Evolutionary conservation across 441 rosid species (phyloP).

Genomic region (Cnidoscolus chayamansa): DNA sequence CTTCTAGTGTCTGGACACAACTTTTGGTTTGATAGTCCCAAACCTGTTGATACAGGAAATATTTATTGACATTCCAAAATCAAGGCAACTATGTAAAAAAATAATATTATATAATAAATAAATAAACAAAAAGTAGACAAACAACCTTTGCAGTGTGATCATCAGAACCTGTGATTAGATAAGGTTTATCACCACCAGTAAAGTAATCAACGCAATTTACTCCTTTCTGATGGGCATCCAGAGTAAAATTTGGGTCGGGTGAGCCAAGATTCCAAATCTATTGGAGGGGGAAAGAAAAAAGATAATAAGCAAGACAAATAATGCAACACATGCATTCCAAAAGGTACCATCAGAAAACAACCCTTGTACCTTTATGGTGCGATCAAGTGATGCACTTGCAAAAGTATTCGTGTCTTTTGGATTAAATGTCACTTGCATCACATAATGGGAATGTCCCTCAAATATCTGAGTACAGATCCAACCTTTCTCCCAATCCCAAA

Average conservation of each 20-base stretch:
- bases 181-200: slow-evolving; percentile 86
- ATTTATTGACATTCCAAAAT: slow-evolving; percentile 20
- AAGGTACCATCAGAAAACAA: slow-evolving; percentile 9
- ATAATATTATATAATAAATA: not conserved
- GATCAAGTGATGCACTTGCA: slow-evolving; percentile 88
- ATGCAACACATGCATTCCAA: slow-evolving; percentile 8
- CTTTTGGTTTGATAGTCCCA: slow-evolving; percentile 83
- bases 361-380: slow-evolving; percentile 58
- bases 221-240: slow-evolving; percentile 93
- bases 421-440: slow-evolving; percentile 79
- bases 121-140: slow-evolving; percentile 14
- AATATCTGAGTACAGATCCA: slow-evolving; percentile 69
- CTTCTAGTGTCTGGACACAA: slow-evolving; percentile 76
- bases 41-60: slow-evolving; percentile 40
- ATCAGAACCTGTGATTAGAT: slow-evolving; percentile 86
- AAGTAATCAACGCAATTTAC: slow-evolving; percentile 89
- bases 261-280: slow-evolving; percentile 98
- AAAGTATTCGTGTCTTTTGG: slow-evolving; percentile 69
- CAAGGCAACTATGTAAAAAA: slow-evolving; percentile 9
- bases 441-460: slow-evolving; percentile 84
- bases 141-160: slow-evolving; percentile 94
- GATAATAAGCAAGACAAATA: slow-evolving; percentile 7
- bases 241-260: slow-evolving; percentile 80
- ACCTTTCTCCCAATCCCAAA: slow-evolving; percentile 93
- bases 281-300: slow-evolving; percentile 8